phyloP scores from a whole-genome alignment of 495 filamentous ascomycete species.

The Aspergillus sclerotiicarbonarius region DNA sequence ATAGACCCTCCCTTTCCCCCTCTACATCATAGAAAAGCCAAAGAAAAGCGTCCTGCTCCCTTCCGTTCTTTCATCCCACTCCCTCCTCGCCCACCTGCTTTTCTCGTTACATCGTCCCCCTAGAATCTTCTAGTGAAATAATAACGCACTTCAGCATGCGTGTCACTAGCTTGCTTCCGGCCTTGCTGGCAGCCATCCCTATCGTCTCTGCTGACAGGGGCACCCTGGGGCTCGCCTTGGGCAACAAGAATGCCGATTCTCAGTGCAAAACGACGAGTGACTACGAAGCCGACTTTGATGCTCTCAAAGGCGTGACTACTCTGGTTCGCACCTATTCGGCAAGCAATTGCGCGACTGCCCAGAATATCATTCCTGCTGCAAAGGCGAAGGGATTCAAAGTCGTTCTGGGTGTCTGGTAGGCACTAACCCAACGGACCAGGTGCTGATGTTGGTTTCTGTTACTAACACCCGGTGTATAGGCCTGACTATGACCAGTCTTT shows the following conservation, averaged over 20 bases:
- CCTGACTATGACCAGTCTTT: conserved; percentile 67
- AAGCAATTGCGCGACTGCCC: conserved; percentile 59
- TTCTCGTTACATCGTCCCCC: conserved; percentile 2
- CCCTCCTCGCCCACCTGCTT: background rate
- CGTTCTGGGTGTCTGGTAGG: conserved; percentile 73
- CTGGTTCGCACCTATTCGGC: conserved; percentile 73
- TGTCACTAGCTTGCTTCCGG: conserved; percentile 36
- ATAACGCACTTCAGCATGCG: conserved; percentile 38
- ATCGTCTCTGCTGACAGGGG: conserved; percentile 43
- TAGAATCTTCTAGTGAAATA: background rate
- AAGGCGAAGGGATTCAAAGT: conserved; percentile 70
- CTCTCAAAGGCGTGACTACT: conserved; percentile 49
- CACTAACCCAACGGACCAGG: conserved; percentile 8
- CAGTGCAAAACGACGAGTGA: conserved; percentile 63
- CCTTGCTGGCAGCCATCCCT: conserved; percentile 42
- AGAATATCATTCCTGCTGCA: conserved; percentile 69
- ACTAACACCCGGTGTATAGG: conserved; percentile 40
- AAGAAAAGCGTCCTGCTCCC: background rate
- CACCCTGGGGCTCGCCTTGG: conserved; percentile 50
- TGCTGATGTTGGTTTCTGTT: background rate
- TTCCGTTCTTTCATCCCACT: background rate
- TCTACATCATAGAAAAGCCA: background rate
- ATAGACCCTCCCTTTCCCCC: background rate
- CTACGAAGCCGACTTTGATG: conserved; percentile 68
- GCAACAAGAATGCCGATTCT: conserved; percentile 51